Evolutionary conservation across 805 yeast genomes (phyloP).

Genomic region (Candida nemodendra): DNA sequence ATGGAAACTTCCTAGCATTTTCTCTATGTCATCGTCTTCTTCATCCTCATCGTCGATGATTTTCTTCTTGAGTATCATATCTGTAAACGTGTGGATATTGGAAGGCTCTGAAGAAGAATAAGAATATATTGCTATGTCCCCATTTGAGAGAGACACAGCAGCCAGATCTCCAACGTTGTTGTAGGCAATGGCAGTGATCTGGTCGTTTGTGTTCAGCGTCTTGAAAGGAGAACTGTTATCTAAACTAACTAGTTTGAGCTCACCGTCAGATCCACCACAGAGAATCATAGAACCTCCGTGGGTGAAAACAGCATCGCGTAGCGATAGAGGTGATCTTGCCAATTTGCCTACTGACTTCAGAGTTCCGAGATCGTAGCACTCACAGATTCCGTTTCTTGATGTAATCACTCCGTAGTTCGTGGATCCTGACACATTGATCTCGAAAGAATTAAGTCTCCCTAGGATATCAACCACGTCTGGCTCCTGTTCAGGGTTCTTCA

Average conservation of each 20-base stretch:
- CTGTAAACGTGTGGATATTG: slow-evolving; percentile 43
- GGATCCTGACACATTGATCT: slow-evolving; percentile 18
- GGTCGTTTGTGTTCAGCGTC: slow-evolving; percentile 47
- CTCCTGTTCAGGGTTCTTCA: slow-evolving; percentile 51
- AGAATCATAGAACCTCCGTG: slow-evolving; percentile 59
- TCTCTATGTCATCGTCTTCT: slow-evolving; percentile 36
- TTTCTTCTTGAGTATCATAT: slow-evolving; percentile 39
- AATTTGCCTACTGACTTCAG: slow-evolving; percentile 31
- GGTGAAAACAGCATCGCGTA: slow-evolving; percentile 54
- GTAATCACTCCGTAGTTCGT: slow-evolving; percentile 33
- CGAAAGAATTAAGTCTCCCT: slow-evolving; percentile 45
- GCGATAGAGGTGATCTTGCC: slow-evolving; percentile 43
- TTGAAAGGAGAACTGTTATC: slow-evolving; percentile 32
- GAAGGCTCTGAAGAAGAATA: slow-evolving; percentile 56
- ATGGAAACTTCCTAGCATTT: slow-evolving; percentile 14
- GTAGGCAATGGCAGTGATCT: slow-evolving; percentile 54
- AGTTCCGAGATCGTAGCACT: slow-evolving; percentile 34
- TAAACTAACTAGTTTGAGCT: slow-evolving; percentile 48
- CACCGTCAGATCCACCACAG: slow-evolving; percentile 68
- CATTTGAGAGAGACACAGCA: slow-evolving; percentile 58
- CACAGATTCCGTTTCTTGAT: slow-evolving; percentile 44
- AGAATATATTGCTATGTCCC: slow-evolving; percentile 55
- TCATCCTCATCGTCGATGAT: slow-evolving; percentile 37
- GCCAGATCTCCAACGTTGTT: slow-evolving; percentile 55
- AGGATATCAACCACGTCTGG: slow-evolving; percentile 57